A percentile compares a stretch with the other conserved stretches of the same genome.
Evolutionary conservation across 495 filamentous ascomycete genomes (phyloP).

Genomic region (Tuber calosporum): DNA sequence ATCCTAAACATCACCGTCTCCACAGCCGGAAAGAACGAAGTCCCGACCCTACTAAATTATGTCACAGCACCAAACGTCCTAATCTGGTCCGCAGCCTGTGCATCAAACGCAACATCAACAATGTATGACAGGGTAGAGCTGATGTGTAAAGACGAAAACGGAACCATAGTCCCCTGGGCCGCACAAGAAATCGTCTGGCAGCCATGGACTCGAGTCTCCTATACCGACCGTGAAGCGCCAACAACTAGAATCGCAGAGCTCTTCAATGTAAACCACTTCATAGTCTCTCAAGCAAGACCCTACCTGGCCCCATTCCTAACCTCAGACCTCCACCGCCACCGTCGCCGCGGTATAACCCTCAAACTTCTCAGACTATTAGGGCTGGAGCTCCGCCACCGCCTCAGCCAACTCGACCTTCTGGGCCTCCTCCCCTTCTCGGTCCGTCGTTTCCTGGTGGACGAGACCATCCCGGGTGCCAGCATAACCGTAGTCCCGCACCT

Average conservation of each 20-base stretch:
- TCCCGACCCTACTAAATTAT: constrained; percentile 84
- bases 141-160: constrained; percentile 73
- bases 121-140: constrained; percentile 45
- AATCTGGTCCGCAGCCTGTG: constrained; percentile 88
- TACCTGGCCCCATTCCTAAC: constrained; percentile 80
- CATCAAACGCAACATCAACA: constrained; percentile 75
- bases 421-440: constrained; percentile 61
- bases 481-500: constrained; percentile 79
- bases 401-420: constrained; percentile 73
- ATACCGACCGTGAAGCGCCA: constrained; percentile 70
- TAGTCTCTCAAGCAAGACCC: constrained; percentile 69
- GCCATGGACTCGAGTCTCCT: constrained; percentile 60
- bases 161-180: constrained; percentile 73
- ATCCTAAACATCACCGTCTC: constrained; percentile 90
- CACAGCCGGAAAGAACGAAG: constrained; percentile 61
- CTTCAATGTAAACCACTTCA: constrained; percentile 89
- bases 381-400: constrained; percentile 71
- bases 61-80: constrained; percentile 90
- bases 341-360: constrained; percentile 52
- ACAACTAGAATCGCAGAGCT: constrained; percentile 77
- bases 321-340: constrained; percentile 63
- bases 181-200: constrained; percentile 60
- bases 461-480: constrained; percentile 72
- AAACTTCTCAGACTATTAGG: constrained; percentile 63
- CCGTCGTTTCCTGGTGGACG: constrained; percentile 76